These are phyloP conservation scores for Leccinum pachyderme DNA, from an alignment of 1,284 basidiomycete species.

Conservation along the genomic window DNA sequence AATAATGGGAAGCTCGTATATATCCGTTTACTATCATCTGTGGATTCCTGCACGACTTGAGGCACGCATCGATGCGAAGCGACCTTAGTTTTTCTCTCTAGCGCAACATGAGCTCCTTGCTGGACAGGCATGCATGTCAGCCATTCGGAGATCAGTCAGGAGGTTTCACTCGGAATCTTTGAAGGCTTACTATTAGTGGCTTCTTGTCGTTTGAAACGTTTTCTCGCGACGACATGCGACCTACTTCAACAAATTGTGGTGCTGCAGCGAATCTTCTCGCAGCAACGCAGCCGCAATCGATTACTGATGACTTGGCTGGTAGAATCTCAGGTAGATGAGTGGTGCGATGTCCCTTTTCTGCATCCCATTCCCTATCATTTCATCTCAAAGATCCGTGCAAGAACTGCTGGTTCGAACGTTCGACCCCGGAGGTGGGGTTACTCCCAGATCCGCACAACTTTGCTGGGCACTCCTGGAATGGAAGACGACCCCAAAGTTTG, in stretches of 20 bases:
- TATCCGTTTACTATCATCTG: neutral
- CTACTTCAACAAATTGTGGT: neutral
- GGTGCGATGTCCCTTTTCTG: conserved; percentile 3
- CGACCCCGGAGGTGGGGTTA: neutral
- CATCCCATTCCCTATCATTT: too few species aligned
- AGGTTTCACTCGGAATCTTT: neutral
- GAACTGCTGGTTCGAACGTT: neutral
- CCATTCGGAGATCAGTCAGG: neutral
- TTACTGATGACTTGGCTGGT: neutral
- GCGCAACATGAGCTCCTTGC: neutral
- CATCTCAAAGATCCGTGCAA: neutral
- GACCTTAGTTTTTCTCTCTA: neutral
- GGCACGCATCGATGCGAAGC: neutral
- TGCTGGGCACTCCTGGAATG: conserved; percentile 5
- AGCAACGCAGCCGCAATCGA: conserved; percentile 6
- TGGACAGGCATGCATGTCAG: neutral
- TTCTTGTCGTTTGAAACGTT: neutral
- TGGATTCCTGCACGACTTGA: neutral
- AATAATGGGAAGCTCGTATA: conserved; percentile 1
- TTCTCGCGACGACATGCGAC: conserved; percentile 13
- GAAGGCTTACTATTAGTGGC: neutral
- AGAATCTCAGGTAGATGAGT: neutral
- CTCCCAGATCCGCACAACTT: conserved; percentile 9
- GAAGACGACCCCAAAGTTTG: neutral
- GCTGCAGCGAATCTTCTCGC: conserved; percentile 1